Base-by-base conservation (phyloP, 2,329 filamentous ascomycete species). In the Sporothrix mexicana region DNA sequence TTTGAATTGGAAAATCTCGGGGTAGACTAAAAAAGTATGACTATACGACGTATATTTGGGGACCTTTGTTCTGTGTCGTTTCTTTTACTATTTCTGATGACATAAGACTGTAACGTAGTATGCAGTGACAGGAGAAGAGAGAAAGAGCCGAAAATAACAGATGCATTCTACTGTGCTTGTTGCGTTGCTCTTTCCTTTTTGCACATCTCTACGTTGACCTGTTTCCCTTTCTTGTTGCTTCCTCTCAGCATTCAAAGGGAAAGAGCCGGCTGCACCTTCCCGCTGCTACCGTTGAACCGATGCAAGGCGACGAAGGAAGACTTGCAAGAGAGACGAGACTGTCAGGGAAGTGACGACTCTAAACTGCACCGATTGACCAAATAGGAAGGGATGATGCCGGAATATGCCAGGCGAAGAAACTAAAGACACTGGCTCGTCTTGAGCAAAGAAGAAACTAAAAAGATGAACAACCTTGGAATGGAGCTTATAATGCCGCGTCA, bases 241-340 rank as follows among this genome's bases (percentile, higher is more conserved):
- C 30, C 43, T 41, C 53, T 7, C 53, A 36, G 30, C 7, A 36
- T 36, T 36, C 30, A 36, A 30, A 15, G 53, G 30, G 23, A 47
- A 62, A 20, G 59, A 62, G 59, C 59, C 7, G 20, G 66, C 47
- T 68, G 45, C 64, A 49, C 64, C 64, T 51, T 51, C 45, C 64
- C 69, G 69, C 25, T 59, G 55, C 66, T 67, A 70, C 51, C 57
- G 41, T 47, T 64, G 41, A 71, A 49, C 69, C 69, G 69, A 71
- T 41, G 69, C 69, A 71, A 71, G 69, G 69, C 69, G 69, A 43
- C 51, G 64, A 51, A 51, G 15, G 25, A 51, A 36, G 30, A 25
- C 25, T 3, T n/a, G 25, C 43, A 9, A 36, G 23, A n/a, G 13
- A n/a, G 15, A 23, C 1, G 6, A 47, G 9, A 45, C 17, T 30